phyloP scores from a whole-genome alignment of 495 filamentous ascomycete genomes.

The Tetracladium setigerum region DNA sequence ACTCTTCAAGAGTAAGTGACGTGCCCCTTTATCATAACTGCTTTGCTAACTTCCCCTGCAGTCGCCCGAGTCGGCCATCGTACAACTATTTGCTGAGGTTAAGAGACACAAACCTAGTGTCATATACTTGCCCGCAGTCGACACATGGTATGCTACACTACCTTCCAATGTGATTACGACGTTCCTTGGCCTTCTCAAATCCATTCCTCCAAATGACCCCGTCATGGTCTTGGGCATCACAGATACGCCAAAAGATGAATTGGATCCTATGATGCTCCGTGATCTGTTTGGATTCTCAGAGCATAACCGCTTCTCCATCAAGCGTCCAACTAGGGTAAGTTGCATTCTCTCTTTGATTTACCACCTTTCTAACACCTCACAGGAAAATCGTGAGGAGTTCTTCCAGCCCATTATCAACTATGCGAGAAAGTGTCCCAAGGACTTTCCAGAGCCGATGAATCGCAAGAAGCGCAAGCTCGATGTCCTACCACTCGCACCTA shows the following conservation, averaged over 20 bases:
- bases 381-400: constrained; percentile 63
- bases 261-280: constrained; percentile 51
- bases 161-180: constrained; percentile 60
- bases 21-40: background rate
- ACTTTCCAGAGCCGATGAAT: constrained; percentile 78
- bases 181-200: constrained; percentile 69
- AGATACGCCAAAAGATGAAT: constrained; percentile 50
- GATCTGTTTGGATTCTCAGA: constrained; percentile 81
- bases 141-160: constrained; percentile 75
- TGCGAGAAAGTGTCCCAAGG: constrained; percentile 65
- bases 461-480: constrained; percentile 81
- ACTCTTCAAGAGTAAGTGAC: constrained; percentile 47
- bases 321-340: constrained; percentile 52
- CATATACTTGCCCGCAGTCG: constrained; percentile 86
- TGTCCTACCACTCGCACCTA: constrained; percentile 63
- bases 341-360: background rate
- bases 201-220: constrained; percentile 78
- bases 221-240: constrained; percentile 78
- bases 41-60: constrained; percentile 22
- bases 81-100: constrained; percentile 84
- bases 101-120: constrained; percentile 92
- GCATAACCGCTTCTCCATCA: constrained; percentile 63
- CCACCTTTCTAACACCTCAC: constrained; percentile 24
- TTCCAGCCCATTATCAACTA: constrained; percentile 66
- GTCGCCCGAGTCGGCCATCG: constrained; percentile 78